phyloP scores from a whole-genome alignment of 1,284 basidiomycete species.

The Leccinum variabile region DNA sequence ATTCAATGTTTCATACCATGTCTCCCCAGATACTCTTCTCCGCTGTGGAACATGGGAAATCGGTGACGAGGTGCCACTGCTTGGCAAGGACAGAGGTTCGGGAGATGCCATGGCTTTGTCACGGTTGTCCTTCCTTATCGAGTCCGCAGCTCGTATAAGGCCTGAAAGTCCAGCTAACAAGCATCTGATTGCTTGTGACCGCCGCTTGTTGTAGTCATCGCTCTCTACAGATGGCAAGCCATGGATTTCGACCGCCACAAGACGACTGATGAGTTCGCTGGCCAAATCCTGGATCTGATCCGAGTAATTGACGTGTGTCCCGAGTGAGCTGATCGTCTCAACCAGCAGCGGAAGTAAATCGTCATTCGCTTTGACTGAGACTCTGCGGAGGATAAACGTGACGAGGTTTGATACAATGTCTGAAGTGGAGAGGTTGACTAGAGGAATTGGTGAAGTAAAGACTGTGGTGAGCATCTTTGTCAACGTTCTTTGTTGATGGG shows the following conservation, averaged over 20 bases:
- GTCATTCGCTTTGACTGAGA: conserved; percentile 67
- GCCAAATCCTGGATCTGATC: conserved; percentile 96
- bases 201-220: conserved; percentile 45
- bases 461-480: conserved; percentile 83
- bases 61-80: conserved; percentile 22
- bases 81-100: conserved; percentile 25
- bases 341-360: conserved; percentile 70
- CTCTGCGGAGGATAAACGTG: conserved; percentile 71
- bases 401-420: conserved; percentile 83
- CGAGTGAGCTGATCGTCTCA: conserved; percentile 80
- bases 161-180: conserved; percentile 72
- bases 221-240: conserved; percentile 51
- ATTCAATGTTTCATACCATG: conserved; percentile 87
- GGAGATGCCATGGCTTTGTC: conserved; percentile 26
- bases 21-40: conserved; percentile 74
- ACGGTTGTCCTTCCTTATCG: conserved; percentile 38
- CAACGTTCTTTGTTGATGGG: conserved; percentile 66
- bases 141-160: conserved; percentile 67
- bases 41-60: conserved; percentile 50
- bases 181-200: conserved; percentile 72
- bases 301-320: conserved; percentile 91
- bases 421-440: conserved; percentile 90
- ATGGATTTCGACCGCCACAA: conserved; percentile 70
- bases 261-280: conserved; percentile 77
- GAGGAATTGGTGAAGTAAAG: conserved; percentile 78